phyloP scores from a whole-genome alignment of 352 stramenopile genomes.

The Phytopythium sindhum region DNA sequence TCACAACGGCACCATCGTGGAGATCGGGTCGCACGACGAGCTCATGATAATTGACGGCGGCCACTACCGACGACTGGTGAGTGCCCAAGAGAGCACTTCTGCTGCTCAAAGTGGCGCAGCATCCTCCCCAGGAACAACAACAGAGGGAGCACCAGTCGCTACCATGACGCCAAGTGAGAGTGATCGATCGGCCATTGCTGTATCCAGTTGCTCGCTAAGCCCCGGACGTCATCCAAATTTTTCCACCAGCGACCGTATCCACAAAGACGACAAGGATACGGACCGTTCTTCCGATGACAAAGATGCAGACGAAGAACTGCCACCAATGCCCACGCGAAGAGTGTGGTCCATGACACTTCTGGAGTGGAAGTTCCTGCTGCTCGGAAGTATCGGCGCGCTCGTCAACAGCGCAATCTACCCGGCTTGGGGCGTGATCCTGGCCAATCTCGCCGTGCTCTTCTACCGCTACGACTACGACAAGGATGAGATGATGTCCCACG shows the following conservation, averaged over 20 bases:
- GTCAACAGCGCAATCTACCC: slow-evolving; percentile 48
- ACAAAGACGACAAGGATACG: neutral
- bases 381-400: slow-evolving; percentile 34
- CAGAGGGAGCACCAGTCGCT: slow-evolving; percentile 1
- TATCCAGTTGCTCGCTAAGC: neutral
- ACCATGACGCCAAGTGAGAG: neutral
- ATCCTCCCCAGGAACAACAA: neutral
- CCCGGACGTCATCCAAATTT: neutral
- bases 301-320: neutral
- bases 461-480: slow-evolving; percentile 36
- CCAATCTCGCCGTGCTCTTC: slow-evolving; percentile 52
- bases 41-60: slow-evolving; percentile 65
- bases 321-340: slow-evolving; percentile 11
- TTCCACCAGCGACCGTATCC: neutral
- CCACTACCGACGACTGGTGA: slow-evolving; percentile 41
- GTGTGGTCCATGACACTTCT: slow-evolving; percentile 44
- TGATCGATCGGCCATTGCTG: neutral
- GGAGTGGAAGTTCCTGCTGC: slow-evolving; percentile 42
- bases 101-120: neutral
- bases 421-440: slow-evolving; percentile 43
- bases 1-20: slow-evolving; percentile 88
- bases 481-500: slow-evolving; percentile 25
- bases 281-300: neutral
- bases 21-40: slow-evolving; percentile 91
- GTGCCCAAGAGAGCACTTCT: slow-evolving; percentile 22